A percentile compares a stretch with the other conserved stretches of the same genome.
Evolutionary conservation across 805 yeast species (phyloP).

Genomic region (Yarrowia porcina): DNA sequence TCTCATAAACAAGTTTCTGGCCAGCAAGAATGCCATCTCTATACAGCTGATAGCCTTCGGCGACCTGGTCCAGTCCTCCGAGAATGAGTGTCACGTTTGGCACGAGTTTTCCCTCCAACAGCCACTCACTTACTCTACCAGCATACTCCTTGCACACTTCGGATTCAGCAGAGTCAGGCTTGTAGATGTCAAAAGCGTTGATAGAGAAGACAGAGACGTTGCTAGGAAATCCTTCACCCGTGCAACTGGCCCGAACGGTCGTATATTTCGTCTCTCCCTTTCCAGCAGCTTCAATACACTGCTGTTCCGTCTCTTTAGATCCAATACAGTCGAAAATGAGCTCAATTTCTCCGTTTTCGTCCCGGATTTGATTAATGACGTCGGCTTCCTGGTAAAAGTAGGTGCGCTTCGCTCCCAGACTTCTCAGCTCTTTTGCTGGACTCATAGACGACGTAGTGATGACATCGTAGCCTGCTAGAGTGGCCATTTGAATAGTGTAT

Average conservation of each 20-base stretch:
- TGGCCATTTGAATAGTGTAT: background rate
- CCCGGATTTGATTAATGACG: conserved; percentile 1
- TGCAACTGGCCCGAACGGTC: background rate
- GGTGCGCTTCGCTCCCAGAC: background rate
- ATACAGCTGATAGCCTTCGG: background rate
- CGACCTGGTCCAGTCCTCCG: conserved; percentile 10
- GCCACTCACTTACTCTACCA: background rate
- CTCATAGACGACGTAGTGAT: conserved; percentile 5
- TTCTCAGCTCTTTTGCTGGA: background rate
- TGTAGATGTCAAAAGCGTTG: background rate
- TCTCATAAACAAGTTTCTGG: conserved; percentile 4
- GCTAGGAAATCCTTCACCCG: background rate
- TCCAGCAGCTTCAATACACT: conserved; percentile 4
- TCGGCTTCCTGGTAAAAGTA: conserved; percentile 2
- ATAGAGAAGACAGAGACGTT: background rate
- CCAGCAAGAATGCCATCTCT: background rate
- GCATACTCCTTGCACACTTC: background rate
- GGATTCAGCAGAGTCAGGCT: background rate
- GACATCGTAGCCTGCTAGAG: background rate
- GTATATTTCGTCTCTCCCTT: background rate
- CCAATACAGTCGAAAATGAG: conserved; percentile 7
- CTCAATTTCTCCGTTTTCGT: conserved; percentile 15
- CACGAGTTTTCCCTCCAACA: background rate
- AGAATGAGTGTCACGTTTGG: conserved; percentile 4
- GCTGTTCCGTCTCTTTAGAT: background rate